Evolutionary conservation across 108 stramenopile species (phyloP).

Genomic region (Stephanodiscus minutulus): DNA sequence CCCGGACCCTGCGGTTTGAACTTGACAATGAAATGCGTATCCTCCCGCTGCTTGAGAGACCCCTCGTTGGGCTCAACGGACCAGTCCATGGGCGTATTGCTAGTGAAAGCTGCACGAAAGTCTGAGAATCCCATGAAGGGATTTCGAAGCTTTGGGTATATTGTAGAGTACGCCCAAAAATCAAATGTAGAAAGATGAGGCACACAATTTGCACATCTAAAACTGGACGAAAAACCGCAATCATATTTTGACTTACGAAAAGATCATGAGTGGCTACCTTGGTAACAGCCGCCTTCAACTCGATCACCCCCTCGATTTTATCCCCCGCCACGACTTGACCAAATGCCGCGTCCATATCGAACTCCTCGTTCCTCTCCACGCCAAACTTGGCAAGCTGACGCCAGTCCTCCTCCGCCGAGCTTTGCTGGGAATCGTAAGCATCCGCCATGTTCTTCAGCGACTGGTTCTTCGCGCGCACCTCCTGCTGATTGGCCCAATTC

Average conservation of each 20-base stretch:
- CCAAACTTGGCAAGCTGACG: slow-evolving; percentile 79
- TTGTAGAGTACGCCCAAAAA: no score
- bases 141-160: slow-evolving; percentile 68
- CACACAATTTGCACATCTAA: slow-evolving; percentile 12
- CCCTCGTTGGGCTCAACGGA: slow-evolving; percentile 75
- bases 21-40: slow-evolving; percentile 67
- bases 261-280: slow-evolving; percentile 57
- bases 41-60: slow-evolving; percentile 57
- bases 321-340: slow-evolving; percentile 65
- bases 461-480: slow-evolving; percentile 62
- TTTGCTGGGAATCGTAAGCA: slow-evolving; percentile 51
- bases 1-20: slow-evolving; percentile 73
- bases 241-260: slow-evolving; percentile 36
- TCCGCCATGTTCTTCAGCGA: slow-evolving; percentile 65
- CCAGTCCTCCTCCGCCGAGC: slow-evolving; percentile 70
- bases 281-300: slow-evolving; percentile 54
- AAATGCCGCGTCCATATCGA: slow-evolving; percentile 76
- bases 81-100: slow-evolving; percentile 62
- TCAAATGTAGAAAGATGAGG: no score
- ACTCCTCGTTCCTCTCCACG: slow-evolving; percentile 78
- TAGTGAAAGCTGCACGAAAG: slow-evolving; percentile 84
- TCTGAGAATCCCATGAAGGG: slow-evolving; percentile 91
- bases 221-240: not conserved
- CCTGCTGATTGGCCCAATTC: slow-evolving; percentile 89
- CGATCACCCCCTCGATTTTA: slow-evolving; percentile 63